Evolutionary conservation across 495 filamentous ascomycete species (phyloP).

Genomic region (Jackrogersella multiformis): DNA sequence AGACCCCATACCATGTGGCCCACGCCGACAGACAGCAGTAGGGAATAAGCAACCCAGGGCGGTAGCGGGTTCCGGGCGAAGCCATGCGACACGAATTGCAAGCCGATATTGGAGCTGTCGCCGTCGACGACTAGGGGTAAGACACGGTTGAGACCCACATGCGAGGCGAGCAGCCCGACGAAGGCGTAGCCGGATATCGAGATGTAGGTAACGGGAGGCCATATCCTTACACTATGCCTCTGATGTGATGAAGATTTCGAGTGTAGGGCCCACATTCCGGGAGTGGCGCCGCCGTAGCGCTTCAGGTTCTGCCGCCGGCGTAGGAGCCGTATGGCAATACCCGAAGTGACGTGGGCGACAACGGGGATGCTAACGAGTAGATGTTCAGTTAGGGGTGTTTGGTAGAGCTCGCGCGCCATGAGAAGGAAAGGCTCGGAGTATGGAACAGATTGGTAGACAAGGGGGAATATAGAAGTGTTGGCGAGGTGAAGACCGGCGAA

Average conservation of each 20-base stretch:
- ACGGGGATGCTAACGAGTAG: constrained; percentile 70
- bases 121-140: constrained; percentile 80
- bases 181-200: constrained; percentile 73
- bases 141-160: constrained; percentile 74
- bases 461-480: constrained; percentile 80
- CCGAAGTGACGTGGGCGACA: constrained; percentile 68
- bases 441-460: constrained; percentile 62
- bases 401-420: constrained; percentile 78
- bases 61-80: constrained; percentile 73
- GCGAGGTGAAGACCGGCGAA: constrained; percentile 81
- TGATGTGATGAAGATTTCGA: constrained; percentile 32
- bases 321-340: constrained; percentile 77
- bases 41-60: constrained; percentile 71
- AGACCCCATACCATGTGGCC: constrained; percentile 87
- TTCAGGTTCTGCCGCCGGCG: constrained; percentile 71
- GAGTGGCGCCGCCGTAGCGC: constrained; percentile 69
- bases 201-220: constrained; percentile 74
- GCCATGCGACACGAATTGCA: constrained; percentile 86
- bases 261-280: constrained; percentile 52
- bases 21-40: constrained; percentile 72
- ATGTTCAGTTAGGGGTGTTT: constrained; percentile 74
- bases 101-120: constrained; percentile 79
- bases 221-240: constrained; percentile 55
- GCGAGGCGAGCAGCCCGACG: constrained; percentile 69
- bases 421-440: constrained; percentile 72